Evolutionary conservation across 2,329 filamentous ascomycete species (phyloP).

Genomic region (Trichoderma sp.): DNA sequence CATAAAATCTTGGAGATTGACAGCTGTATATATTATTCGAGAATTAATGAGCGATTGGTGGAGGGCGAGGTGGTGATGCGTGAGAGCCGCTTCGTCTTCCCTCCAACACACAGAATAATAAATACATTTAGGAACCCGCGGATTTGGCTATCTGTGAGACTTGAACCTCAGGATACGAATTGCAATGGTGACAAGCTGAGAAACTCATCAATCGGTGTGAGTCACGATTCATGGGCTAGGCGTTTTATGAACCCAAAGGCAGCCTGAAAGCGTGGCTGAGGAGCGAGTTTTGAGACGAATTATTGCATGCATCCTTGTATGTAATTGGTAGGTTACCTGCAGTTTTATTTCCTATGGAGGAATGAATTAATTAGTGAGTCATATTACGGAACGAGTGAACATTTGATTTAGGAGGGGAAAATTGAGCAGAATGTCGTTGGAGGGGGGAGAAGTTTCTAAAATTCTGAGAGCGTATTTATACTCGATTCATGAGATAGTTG

Average conservation of each 20-base stretch:
- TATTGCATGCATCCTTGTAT: neutral
- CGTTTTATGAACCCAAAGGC: neutral
- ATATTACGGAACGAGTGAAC: neutral
- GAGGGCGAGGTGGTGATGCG: neutral
- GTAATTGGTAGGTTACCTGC: neutral
- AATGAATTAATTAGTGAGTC: neutral
- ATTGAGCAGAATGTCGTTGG: neutral
- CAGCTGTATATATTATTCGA: neutral
- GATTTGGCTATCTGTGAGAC: neutral
- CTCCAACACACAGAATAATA: neutral
- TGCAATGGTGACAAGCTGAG: neutral
- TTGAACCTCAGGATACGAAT: neutral
- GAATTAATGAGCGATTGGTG: neutral
- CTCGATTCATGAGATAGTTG: neutral
- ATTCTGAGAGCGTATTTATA: neutral
- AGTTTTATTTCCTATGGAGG: neutral
- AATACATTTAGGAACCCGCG: neutral
- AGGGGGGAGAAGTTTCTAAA: neutral
- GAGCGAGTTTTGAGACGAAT: neutral
- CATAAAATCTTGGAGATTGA: neutral
- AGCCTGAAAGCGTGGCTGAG: neutral
- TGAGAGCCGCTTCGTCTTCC: neutral
- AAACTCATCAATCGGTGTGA: constrained; percentile 3
- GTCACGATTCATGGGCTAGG: neutral
- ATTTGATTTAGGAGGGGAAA: neutral